Base-by-base conservation (phyloP, 495 filamentous ascomycete species). In the Penicillium pancosmium region DNA sequence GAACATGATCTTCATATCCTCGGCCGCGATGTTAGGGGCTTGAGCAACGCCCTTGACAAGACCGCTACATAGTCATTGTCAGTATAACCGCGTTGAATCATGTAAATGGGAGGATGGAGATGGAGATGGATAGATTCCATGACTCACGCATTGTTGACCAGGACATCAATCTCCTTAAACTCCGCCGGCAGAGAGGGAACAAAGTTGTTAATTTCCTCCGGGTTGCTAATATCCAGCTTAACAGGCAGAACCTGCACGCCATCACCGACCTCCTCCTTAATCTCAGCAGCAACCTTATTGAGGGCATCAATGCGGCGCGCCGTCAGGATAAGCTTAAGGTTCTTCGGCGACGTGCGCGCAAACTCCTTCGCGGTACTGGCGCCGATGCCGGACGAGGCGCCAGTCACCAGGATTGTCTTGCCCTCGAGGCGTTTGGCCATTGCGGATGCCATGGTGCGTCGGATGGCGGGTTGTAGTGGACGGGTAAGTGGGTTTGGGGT, bases 91-190 rank as follows among this genome's bases (percentile, higher is more conserved):
- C 5, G 5, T 40, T 6, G 10, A 40, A n/a, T 40, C 23, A 23
- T 23, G 23, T 23, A 23, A 23, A 23, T 5, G 36, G 9, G 36
- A 9, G 27, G 27, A 38, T 4, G 36, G 36, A 2, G 11, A 38
- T 38, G 10, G 5, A 9, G 36, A 13, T 12, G 3, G 6, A 31
- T 31, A 23, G 19, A 33, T 7, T 25, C 21, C 7, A 48, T 51
- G 47, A 83, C 90, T 73, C 74, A 96, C 92, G 94, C 94, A 83
- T 98, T 98, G 74, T 98, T 98, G 4, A 98, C 92, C 62, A 98
- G 70, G 10, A 98, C 83, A 77, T 97, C 86, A 58, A 98, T 90
- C 34, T 91, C 87, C 75, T 85, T 84, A 74, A 90, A 98, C 69
- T 92, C 94, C 54, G 86, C 84, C 0, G 93, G 92, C 65, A 98